Conservation (phyloP, 306 rosid genomes). For the Citrullus amarus region DNA sequence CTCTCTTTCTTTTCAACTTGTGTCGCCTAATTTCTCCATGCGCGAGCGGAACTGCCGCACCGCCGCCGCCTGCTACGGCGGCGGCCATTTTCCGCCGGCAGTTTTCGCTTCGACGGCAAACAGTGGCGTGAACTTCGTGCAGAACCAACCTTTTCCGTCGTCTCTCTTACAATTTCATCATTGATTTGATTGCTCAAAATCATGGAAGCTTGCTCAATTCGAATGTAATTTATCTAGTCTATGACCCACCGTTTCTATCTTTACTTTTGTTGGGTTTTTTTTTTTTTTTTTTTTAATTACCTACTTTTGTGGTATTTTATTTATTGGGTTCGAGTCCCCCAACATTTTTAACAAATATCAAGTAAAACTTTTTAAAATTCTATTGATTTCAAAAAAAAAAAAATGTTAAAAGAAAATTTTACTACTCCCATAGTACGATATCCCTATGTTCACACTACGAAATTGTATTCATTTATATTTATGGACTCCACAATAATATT, state of each 20-base stretch:
- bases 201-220: neutral
- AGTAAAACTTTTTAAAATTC: too few relatives aligned
- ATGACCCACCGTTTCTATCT: neutral
- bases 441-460: too few relatives aligned
- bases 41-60: neutral
- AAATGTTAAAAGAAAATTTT: too few relatives aligned
- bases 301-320: neutral
- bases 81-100: neutral
- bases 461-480: too few relatives aligned
- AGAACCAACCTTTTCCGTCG: neutral
- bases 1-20: slow-evolving; percentile 6
- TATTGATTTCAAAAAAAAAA: too few relatives aligned
- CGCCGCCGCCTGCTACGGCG: neutral
- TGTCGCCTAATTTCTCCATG: slow-evolving; percentile 4
- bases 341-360: too few relatives aligned
- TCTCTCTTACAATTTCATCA: slow-evolving; percentile 6
- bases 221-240: neutral
- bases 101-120: neutral
- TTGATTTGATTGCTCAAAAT: neutral
- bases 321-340: too few relatives aligned
- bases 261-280: neutral
- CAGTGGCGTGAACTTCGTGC: neutral
- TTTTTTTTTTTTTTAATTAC: neutral
- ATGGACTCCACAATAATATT: too few relatives aligned
- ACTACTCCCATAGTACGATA: too few relatives aligned